phyloP scores from a whole-genome alignment of 192 early-diverging fungal genomes.

The Physocladia obscura region DNA sequence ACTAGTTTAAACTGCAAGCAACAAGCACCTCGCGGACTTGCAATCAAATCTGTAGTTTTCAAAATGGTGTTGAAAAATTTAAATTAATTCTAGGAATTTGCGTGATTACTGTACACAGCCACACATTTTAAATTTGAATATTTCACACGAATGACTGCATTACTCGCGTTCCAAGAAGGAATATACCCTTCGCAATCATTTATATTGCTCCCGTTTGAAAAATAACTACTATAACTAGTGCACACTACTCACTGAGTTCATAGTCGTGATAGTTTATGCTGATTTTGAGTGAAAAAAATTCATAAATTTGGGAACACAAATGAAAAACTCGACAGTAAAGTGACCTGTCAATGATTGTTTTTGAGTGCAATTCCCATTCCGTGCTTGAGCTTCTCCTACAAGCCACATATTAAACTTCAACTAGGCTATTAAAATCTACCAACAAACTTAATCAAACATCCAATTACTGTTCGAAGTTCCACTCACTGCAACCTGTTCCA shows the following conservation, averaged over 20 bases:
- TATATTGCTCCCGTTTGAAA: not conserved
- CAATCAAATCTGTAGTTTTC: constrained; percentile 13
- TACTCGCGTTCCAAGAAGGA: not conserved
- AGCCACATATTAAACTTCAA: not conserved
- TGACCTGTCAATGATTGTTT: not conserved
- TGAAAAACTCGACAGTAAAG: not conserved
- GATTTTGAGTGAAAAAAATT: too few species aligned
- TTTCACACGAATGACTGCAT: constrained; percentile 1
- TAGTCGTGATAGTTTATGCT: not conserved
- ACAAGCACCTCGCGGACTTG: not conserved
- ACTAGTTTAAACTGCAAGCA: too few species aligned
- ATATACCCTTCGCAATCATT: not conserved
- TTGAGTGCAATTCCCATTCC: not conserved
- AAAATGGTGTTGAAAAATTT: constrained; percentile 21
- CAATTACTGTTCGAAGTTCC: not conserved
- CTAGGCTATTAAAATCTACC: not conserved
- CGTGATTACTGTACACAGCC: too few species aligned
- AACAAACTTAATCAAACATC: not conserved
- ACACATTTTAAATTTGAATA: too few species aligned
- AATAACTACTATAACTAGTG: not conserved
- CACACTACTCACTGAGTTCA: not conserved
- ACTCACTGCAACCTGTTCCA: not conserved
- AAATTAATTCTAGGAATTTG: too few species aligned
- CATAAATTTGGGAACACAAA: too few species aligned
- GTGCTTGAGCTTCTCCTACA: not conserved